phyloP scores from a whole-genome alignment of 441 rosid genomes.

The Bruguiera hainesii region DNA sequence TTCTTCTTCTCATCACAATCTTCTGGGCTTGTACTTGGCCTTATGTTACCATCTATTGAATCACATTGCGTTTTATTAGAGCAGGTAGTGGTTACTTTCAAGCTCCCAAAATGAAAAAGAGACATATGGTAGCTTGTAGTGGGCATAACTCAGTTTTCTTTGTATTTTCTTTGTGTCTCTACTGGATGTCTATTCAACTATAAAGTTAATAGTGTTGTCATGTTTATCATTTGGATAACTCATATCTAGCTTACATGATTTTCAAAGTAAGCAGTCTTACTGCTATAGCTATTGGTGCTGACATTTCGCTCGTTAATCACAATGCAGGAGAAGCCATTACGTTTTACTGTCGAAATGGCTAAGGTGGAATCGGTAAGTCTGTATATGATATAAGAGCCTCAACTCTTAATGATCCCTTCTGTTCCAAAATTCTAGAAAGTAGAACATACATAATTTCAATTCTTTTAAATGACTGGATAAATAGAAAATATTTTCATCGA shows the following conservation, averaged over 20 bases:
- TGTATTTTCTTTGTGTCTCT: too few species aligned
- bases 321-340: slow-evolving; percentile 70
- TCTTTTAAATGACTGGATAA: too few species aligned
- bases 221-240: background rate
- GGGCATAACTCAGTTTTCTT: too few species aligned
- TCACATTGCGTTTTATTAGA: too few species aligned
- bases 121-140: background rate
- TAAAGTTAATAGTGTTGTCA: too few species aligned
- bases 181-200: too few species aligned
- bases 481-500: too few species aligned
- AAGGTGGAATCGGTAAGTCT: slow-evolving; percentile 71
- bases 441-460: too few species aligned
- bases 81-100: background rate
- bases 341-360: slow-evolving; percentile 94
- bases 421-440: too few species aligned
- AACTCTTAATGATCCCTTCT: too few species aligned
- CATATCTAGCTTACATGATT: background rate
- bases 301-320: slow-evolving; percentile 7
- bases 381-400: background rate
- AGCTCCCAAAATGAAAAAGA: background rate
- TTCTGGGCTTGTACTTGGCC: background rate
- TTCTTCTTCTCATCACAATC: background rate
- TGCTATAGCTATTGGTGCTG: background rate
- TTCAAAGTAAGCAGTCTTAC: background rate
- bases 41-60: too few species aligned